Evolutionary conservation across 169 alveolate species (phyloP).

Genomic region (Plasmodium vinckei): DNA sequence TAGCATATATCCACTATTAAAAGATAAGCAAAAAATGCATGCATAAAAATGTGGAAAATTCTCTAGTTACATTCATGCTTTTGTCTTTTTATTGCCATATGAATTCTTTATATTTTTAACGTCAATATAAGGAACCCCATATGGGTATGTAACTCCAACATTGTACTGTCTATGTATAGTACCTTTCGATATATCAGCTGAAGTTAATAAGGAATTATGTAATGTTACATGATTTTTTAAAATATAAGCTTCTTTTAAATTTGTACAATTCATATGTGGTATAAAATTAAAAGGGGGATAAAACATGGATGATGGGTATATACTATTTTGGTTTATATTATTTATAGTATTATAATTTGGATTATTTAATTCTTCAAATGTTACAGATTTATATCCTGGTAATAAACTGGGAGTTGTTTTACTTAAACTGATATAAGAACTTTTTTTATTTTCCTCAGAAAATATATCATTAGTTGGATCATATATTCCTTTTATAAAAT

Average conservation of each 20-base stretch:
- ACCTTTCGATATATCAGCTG: slow-evolving; percentile 34
- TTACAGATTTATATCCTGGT: slow-evolving; percentile 38
- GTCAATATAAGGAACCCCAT: slow-evolving; percentile 56
- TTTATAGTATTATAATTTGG: background rate
- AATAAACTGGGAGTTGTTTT: slow-evolving; percentile 11
- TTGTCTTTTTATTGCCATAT: background rate
- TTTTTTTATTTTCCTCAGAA: slow-evolving; percentile 9
- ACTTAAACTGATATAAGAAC: background rate
- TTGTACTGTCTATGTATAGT: slow-evolving; percentile 42
- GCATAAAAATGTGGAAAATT: no score
- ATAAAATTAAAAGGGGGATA: slow-evolving; percentile 21
- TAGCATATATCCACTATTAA: no score
- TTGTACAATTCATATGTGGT: slow-evolving; percentile 1
- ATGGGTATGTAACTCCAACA: slow-evolving; percentile 51
- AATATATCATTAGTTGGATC: slow-evolving; percentile 32
- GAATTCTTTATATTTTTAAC: background rate
- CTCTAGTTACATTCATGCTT: background rate
- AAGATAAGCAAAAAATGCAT: no score
- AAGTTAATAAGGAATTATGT: slow-evolving; percentile 36
- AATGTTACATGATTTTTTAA: slow-evolving; percentile 8
- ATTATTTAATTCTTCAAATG: slow-evolving; percentile 18
- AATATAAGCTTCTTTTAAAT: slow-evolving; percentile 19
- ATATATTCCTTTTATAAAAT: slow-evolving; percentile 41
- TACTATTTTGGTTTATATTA: background rate
- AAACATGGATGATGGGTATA: slow-evolving; percentile 17